Conservation (phyloP, 2,329 filamentous ascomycete genomes). For the Akanthomyces uredinophilus region DNA sequence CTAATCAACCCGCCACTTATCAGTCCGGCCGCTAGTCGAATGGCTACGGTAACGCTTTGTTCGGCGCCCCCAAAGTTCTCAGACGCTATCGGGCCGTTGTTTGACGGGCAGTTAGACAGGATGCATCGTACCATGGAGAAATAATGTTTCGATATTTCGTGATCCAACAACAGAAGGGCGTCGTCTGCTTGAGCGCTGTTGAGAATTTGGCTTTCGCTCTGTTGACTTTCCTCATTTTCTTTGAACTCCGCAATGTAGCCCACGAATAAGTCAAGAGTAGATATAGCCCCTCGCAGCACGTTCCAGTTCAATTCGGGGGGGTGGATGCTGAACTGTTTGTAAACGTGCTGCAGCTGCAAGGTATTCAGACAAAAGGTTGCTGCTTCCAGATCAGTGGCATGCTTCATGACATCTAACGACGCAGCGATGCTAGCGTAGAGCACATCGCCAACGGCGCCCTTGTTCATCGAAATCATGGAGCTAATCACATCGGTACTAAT, state of each 20-base stretch:
- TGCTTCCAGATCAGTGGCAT: constrained; percentile 40
- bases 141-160: constrained; percentile 41
- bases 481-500: constrained; percentile 43
- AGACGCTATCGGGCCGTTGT: constrained; percentile 6
- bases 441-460: constrained; percentile 48
- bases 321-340: constrained; percentile 41
- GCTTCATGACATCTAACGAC: constrained; percentile 47
- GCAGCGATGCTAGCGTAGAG: constrained; percentile 43
- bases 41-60: constrained; percentile 40
- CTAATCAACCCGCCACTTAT: constrained; percentile 40
- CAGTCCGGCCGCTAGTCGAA: constrained; percentile 41
- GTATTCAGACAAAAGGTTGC: constrained; percentile 46
- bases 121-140: constrained; percentile 43
- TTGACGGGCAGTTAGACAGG: constrained; percentile 21
- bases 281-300: constrained; percentile 39
- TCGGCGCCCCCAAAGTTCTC: constrained; percentile 35
- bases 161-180: constrained; percentile 41
- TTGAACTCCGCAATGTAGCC: constrained; percentile 39
- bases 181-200: constrained; percentile 42
- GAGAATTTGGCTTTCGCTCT: constrained; percentile 33
- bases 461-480: constrained; percentile 48
- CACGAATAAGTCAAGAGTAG: constrained; percentile 44
- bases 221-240: constrained; percentile 32
- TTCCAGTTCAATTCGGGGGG: constrained; percentile 44
- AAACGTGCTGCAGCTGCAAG: constrained; percentile 46